Evolutionary conservation across 306 rosid species (phyloP).

Genomic region (Castanea sativa): DNA sequence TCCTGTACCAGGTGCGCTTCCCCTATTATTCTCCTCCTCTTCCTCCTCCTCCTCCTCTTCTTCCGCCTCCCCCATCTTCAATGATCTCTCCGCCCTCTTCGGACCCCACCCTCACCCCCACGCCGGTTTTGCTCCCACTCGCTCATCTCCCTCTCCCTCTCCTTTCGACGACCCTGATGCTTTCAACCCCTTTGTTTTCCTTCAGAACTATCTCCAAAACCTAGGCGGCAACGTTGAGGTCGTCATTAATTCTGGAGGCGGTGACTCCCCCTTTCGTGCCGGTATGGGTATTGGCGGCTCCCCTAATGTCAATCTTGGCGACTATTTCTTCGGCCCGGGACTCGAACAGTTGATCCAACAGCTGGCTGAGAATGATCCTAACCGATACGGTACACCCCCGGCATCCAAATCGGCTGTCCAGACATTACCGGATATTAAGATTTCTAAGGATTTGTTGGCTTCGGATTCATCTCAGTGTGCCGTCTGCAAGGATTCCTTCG

Average conservation of each 20-base stretch:
- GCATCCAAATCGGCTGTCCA: slow-evolving; percentile 66
- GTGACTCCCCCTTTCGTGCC: slow-evolving; percentile 46
- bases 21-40: slow-evolving; percentile 43
- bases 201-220: slow-evolving; percentile 70
- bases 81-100: slow-evolving; percentile 57
- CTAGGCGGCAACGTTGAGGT: slow-evolving; percentile 76
- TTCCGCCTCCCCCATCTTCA: slow-evolving; percentile 26
- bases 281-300: slow-evolving; percentile 19
- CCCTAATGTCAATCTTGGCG: slow-evolving; percentile 63
- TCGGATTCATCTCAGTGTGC: slow-evolving; percentile 88
- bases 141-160: slow-evolving; percentile 2
- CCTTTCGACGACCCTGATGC: slow-evolving; percentile 53
- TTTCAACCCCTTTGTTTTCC: slow-evolving; percentile 64
- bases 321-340: slow-evolving; percentile 89
- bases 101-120: slow-evolving; percentile 16
- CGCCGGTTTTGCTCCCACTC: slow-evolving; percentile 29
- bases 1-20: slow-evolving; percentile 22
- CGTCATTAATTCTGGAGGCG: slow-evolving; percentile 57
- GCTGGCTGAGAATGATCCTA: slow-evolving; percentile 91
- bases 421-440: slow-evolving; percentile 51
- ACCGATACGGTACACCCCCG: slow-evolving; percentile 84
- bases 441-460: slow-evolving; percentile 55
- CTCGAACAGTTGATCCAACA: slow-evolving; percentile 96
- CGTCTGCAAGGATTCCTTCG: slow-evolving; percentile 84
- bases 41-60: slow-evolving; percentile 24